A percentile compares a stretch with the other conserved stretches of the same genome.
Evolutionary conservation across 2,329 filamentous ascomycete species (phyloP).

Genomic region (Sporothrix phasma): DNA sequence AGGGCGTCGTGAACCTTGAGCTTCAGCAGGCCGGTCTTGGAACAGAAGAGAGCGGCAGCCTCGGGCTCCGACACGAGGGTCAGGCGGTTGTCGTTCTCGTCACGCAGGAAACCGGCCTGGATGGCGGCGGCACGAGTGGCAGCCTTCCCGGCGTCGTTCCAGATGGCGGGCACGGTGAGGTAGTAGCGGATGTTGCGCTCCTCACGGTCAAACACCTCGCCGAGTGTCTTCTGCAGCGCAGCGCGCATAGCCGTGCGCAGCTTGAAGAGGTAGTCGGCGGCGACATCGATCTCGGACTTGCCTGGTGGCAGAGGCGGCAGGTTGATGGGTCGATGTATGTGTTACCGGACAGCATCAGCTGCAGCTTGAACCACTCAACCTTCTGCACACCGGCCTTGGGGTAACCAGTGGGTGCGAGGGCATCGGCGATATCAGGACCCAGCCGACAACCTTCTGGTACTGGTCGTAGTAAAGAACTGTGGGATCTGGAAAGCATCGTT

Average conservation of each 20-base stretch:
- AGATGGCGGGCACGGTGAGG: constrained; percentile 96
- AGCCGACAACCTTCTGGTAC: constrained; percentile 98
- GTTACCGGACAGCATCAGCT: constrained; percentile 97
- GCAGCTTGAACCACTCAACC: constrained; percentile 99
- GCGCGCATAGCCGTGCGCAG: constrained; percentile 93
- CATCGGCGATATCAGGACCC: constrained; percentile 96
- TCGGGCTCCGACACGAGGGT: constrained; percentile 95
- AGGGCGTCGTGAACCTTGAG: constrained; percentile 98
- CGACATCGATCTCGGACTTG: constrained; percentile 97
- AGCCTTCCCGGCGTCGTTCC: constrained; percentile 98
- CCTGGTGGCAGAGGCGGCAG: constrained; percentile 91
- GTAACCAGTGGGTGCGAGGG: constrained; percentile 90
- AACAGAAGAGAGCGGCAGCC: constrained; percentile 93
- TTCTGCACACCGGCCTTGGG: constrained; percentile 97
- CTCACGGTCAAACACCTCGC: constrained; percentile 95
- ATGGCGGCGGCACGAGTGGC: constrained; percentile 92
- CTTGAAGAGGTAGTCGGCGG: constrained; percentile 98
- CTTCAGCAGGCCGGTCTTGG: constrained; percentile 90
- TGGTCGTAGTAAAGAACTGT: constrained; percentile 99
- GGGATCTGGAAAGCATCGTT: constrained; percentile 53
- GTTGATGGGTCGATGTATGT: constrained; percentile 99
- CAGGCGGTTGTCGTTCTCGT: constrained; percentile 94
- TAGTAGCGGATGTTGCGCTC: constrained; percentile 98
- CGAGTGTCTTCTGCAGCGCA: constrained; percentile 89
- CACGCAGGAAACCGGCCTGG: constrained; percentile 89